These are phyloP conservation scores for Gossypium anomalum DNA, from an alignment of 345 rosid genomes.

Conservation along the genomic window DNA sequence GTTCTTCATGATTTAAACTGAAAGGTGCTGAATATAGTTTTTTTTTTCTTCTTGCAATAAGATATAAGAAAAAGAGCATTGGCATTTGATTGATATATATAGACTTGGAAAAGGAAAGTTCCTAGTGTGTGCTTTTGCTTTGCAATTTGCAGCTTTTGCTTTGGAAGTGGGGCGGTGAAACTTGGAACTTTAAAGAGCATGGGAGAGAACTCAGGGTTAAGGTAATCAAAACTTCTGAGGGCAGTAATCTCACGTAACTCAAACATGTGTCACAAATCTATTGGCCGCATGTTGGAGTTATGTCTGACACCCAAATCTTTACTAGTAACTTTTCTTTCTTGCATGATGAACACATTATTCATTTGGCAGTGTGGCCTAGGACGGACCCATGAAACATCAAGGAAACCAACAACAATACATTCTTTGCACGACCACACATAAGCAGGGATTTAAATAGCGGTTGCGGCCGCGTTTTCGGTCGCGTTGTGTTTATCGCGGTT, in stretches of 20 bases:
- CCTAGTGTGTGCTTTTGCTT: not conserved
- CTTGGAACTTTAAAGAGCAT: no score
- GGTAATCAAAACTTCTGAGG: not conserved
- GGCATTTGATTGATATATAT: not conserved
- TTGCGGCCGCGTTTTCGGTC: no score
- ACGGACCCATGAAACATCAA: no score
- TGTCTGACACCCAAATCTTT: not conserved
- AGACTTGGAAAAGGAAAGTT: not conserved
- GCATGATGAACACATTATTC: no score
- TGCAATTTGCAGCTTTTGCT: not conserved
- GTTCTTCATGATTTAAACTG: constrained; percentile 37
- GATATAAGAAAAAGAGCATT: not conserved
- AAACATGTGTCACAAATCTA: not conserved
- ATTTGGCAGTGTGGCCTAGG: no score
- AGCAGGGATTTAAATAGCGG: no score
- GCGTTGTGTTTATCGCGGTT: no score
- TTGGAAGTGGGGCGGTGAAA: not conserved
- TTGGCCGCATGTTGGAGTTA: not conserved
- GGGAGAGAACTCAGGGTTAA: not conserved
- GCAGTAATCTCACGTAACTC: not conserved
- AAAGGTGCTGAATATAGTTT: not conserved
- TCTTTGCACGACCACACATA: no score
- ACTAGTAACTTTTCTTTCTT: no score
- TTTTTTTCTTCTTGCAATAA: not conserved
- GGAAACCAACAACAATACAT: no score